Evolutionary conservation across 2,329 filamentous ascomycete species (phyloP), one percentile per base, ranked within the genome.

Genomic region (Metarhizium humberi): DNA sequence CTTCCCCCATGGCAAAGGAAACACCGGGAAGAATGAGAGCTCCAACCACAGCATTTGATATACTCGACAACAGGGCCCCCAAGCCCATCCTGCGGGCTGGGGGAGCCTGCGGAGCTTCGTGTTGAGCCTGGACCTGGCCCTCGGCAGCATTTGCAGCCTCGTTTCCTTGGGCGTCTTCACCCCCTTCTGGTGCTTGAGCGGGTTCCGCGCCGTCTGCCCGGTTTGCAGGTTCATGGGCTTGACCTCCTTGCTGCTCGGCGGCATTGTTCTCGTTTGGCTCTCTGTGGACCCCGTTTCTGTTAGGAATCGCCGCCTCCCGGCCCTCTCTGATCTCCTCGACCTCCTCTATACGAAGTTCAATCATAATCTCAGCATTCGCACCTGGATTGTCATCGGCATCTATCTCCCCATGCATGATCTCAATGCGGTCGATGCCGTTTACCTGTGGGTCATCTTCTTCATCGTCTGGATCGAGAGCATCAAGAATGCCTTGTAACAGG

Each of bases 11-110:
- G 14, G 82, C 78, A 34, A 86, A 88, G 0, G 90, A 91, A 48
- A 97, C 83, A 11, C 83, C 84, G 0, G 94, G 94, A 64, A 95
- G 90, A 13, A 95, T 76, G 2, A 99, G 72, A 1, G 79, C 75
- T 14, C 76, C 75, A 34, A 79, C 75, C 7, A 82, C 68, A 43
- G 75, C 73, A 63, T 79, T 78, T 36, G 78, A 72, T 6, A 79
- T 63, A 48, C 71, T 71, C 1, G 71, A 69, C 1, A 79, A 61
- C 16, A 73, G 67, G 14, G 62, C 64, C 46, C 70, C 69, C 29
- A 73, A 56, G 29, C 69, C 66, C 25, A 66, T 64, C 4, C 68
- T 63, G 10, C 64, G 63, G 16, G 67, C 68, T 0, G 71, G 69
- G 4, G 70, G 67, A 5, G 71, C 66, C 49, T 65, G 66, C 0